These are phyloP conservation scores for Hibiscus syriacus DNA, from an alignment of 345 rosid genomes.

Conservation along the genomic window DNA sequence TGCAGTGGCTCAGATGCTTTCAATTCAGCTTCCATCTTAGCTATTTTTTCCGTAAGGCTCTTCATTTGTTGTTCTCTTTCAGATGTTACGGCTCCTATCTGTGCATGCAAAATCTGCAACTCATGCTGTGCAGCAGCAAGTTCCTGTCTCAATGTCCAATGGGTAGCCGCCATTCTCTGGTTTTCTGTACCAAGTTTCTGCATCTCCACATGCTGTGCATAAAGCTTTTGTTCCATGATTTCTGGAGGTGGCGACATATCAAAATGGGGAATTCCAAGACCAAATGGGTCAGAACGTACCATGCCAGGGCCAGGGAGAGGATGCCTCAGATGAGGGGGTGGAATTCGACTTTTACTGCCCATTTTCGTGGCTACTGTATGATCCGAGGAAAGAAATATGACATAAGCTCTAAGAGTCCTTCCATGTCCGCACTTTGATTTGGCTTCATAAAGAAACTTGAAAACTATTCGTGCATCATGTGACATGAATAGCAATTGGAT, in stretches of 20 bases:
- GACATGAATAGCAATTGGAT: background rate
- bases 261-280: constrained; percentile 47
- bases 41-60: constrained; percentile 56
- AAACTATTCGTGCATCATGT: background rate
- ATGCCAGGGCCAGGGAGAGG: constrained; percentile 58
- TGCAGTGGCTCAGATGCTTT: constrained; percentile 55
- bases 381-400: constrained; percentile 14
- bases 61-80: constrained; percentile 80
- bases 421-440: background rate
- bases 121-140: constrained; percentile 91
- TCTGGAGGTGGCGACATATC: constrained; percentile 78
- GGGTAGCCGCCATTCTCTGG: constrained; percentile 76
- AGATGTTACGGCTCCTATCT: constrained; percentile 57
- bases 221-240: constrained; percentile 82
- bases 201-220: constrained; percentile 76
- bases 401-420: background rate
- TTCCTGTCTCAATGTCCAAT: constrained; percentile 71
- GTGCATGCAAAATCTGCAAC: constrained; percentile 68
- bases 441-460: background rate
- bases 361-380: constrained; percentile 21
- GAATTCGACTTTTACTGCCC: constrained; percentile 83
- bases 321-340: constrained; percentile 61
- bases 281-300: constrained; percentile 44
- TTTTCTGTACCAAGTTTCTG: constrained; percentile 86
- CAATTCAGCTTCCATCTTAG: constrained; percentile 73